These are phyloP conservation scores for Aspergillus wentii DNA, from an alignment of 495 filamentous ascomycete species.

Conservation along the genomic window DNA sequence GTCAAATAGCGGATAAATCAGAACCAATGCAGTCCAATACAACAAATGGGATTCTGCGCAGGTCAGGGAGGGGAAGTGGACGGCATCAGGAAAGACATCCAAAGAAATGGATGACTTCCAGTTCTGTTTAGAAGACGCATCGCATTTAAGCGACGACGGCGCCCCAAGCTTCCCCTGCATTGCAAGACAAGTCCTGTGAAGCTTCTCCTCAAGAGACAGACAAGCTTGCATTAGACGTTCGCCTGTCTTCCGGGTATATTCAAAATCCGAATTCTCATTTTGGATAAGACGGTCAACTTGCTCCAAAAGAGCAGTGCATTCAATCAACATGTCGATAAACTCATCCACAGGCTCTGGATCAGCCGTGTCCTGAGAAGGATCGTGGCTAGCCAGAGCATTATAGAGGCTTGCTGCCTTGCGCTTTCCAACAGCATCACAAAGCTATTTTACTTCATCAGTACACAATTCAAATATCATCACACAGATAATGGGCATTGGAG, in stretches of 20 bases:
- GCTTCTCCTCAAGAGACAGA: slow-evolving; percentile 8
- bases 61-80: slow-evolving; percentile 11
- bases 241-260: slow-evolving; percentile 3
- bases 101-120: slow-evolving; percentile 7
- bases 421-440: slow-evolving; percentile 15
- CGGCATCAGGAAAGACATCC: slow-evolving; percentile 4
- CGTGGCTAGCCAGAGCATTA: slow-evolving; percentile 3
- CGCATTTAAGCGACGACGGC: slow-evolving; percentile 4
- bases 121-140: slow-evolving; percentile 7
- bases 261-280: background rate
- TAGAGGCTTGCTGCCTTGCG: slow-evolving; percentile 14
- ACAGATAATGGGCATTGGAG: background rate
- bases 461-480: background rate
- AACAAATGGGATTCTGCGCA: slow-evolving; percentile 14
- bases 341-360: slow-evolving; percentile 14
- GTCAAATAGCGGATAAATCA: slow-evolving; percentile 20
- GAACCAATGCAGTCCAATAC: slow-evolving; percentile 12
- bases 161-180: slow-evolving; percentile 15
- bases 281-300: slow-evolving; percentile 10
- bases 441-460: slow-evolving; percentile 5
- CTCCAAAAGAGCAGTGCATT: slow-evolving; percentile 16
- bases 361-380: background rate
- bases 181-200: slow-evolving; percentile 8
- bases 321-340: slow-evolving; percentile 14
- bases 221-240: slow-evolving; percentile 9